These are phyloP conservation scores for Botrytis galanthina DNA, from an alignment of 2,329 filamentous ascomycete species.

Conservation along the genomic window DNA sequence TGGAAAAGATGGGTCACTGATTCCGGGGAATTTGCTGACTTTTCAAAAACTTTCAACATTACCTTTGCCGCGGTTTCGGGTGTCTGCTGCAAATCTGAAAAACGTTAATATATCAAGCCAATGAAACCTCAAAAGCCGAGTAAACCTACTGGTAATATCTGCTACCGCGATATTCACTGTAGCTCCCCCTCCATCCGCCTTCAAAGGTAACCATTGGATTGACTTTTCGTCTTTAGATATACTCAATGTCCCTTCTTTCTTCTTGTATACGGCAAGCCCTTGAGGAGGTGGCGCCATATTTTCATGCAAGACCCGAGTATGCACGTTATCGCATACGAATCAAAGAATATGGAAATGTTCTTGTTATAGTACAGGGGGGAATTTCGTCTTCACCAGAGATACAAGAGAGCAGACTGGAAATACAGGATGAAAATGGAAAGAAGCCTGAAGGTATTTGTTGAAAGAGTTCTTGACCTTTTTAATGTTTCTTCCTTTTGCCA, in stretches of 20 bases:
- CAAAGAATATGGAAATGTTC: background rate
- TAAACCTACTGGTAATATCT: constrained; percentile 74
- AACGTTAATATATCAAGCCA: constrained; percentile 25
- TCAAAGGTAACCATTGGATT: constrained; percentile 77
- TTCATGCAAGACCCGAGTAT: constrained; percentile 11
- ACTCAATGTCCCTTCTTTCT: constrained; percentile 84
- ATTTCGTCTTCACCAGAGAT: background rate
- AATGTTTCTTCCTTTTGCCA: background rate
- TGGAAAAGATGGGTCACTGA: constrained; percentile 78
- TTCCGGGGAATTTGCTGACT: constrained; percentile 56
- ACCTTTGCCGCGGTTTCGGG: constrained; percentile 85
- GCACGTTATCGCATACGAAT: constrained; percentile 3
- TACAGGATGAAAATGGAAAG: background rate
- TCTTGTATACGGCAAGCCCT: constrained; percentile 81
- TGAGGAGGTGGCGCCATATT: constrained; percentile 28
- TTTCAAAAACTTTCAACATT: constrained; percentile 88
- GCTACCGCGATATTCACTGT: constrained; percentile 67
- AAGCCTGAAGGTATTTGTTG: background rate
- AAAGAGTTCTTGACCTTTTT: background rate
- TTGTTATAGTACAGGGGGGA: background rate
- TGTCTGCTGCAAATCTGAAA: constrained; percentile 85
- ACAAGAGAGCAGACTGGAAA: background rate
- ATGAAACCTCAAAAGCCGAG: constrained; percentile 21
- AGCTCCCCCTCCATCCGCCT: constrained; percentile 58
- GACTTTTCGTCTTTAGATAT: constrained; percentile 70